phyloP scores from a whole-genome alignment of 176 grass and related monocot species.

The Thalia dealbata region DNA sequence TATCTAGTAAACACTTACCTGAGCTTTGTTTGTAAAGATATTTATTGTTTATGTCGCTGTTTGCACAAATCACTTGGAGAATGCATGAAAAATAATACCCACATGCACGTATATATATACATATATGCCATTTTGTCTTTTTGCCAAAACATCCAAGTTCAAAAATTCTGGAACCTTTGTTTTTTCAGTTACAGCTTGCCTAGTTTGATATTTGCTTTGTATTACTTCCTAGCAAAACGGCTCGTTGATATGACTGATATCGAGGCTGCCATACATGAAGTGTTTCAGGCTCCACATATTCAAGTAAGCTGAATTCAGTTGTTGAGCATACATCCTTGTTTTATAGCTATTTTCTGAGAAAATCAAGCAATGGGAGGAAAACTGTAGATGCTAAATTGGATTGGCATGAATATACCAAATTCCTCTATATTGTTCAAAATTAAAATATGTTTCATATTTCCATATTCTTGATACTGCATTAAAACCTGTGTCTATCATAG shows the following conservation, averaged over 20 bases:
- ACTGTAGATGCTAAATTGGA: not conserved
- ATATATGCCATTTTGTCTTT: not conserved
- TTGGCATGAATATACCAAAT: not conserved
- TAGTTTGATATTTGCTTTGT: constrained; percentile 9
- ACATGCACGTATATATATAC: too few species aligned
- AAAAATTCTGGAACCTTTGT: not conserved
- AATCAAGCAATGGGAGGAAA: not conserved
- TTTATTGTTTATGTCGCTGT: not conserved
- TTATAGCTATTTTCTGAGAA: not conserved
- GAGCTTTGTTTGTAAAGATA: not conserved
- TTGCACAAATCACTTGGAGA: not conserved
- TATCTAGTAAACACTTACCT: constrained; percentile 15
- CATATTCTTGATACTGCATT: not conserved
- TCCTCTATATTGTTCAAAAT: too few species aligned
- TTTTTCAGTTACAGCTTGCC: not conserved
- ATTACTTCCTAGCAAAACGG: constrained; percentile 39
- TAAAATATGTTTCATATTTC: too few species aligned
- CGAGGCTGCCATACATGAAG: constrained; percentile 81
- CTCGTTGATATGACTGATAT: constrained; percentile 78
- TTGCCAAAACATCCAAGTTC: not conserved
- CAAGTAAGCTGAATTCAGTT: constrained; percentile 42
- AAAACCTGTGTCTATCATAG: constrained; percentile 27
- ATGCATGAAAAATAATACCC: not conserved
- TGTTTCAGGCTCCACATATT: constrained; percentile 97
- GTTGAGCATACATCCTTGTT: not conserved